These are phyloP conservation scores for Phytophthora tubulina DNA, from an alignment of 352 stramenopile genomes.

Conservation along the genomic window DNA sequence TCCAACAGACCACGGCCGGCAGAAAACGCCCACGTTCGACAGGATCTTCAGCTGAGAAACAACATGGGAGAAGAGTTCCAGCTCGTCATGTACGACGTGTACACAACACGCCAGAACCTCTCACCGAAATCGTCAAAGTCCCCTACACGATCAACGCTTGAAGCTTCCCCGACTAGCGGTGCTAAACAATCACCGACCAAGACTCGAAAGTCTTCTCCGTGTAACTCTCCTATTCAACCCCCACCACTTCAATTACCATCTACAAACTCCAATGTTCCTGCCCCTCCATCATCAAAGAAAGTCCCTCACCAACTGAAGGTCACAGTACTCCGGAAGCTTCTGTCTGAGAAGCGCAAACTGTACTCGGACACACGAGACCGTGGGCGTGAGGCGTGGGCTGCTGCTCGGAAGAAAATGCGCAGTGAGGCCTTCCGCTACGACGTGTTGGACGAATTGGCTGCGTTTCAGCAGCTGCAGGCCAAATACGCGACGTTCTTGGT, in stretches of 20 bases:
- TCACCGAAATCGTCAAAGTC: conserved; percentile 11
- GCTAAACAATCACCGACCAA: conserved; percentile 4
- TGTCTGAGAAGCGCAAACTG: conserved; percentile 68
- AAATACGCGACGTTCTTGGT: conserved; percentile 76
- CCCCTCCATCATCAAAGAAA: conserved; percentile 45
- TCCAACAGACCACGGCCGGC: neutral
- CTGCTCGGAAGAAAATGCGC: conserved; percentile 57
- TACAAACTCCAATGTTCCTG: neutral
- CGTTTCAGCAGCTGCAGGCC: conserved; percentile 69
- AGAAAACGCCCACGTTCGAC: conserved; percentile 25
- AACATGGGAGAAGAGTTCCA: conserved; percentile 68
- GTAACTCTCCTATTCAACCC: neutral
- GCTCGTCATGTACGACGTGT: conserved; percentile 70
- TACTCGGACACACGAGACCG: conserved; percentile 56
- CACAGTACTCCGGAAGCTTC: conserved; percentile 55
- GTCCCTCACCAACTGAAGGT: conserved; percentile 66
- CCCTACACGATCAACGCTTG: neutral
- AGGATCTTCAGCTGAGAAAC: conserved; percentile 47
- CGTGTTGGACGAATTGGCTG: conserved; percentile 70
- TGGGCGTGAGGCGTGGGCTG: conserved; percentile 60
- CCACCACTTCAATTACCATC: conserved; percentile 14
- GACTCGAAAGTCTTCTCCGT: neutral
- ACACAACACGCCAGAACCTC: conserved; percentile 38
- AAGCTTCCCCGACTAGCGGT: neutral
- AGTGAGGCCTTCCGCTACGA: conserved; percentile 75